phyloP scores from a whole-genome alignment of 2,329 filamentous ascomycete species.

The Acrocalymma vagum region DNA sequence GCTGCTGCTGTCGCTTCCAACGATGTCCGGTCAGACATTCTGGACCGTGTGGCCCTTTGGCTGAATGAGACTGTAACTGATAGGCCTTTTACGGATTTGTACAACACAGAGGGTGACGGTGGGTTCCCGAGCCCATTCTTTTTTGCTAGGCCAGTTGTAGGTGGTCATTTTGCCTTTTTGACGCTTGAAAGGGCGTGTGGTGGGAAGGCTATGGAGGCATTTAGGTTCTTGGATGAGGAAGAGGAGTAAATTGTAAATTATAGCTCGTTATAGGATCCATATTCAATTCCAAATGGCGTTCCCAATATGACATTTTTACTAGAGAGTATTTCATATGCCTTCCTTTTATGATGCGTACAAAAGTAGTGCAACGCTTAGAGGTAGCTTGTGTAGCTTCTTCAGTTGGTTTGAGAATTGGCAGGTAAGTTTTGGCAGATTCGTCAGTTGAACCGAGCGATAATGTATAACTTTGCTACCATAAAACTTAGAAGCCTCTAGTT shows the following conservation, averaged over 20 bases:
- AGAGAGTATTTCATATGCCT: no score
- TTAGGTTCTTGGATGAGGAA: slow-evolving; percentile 18
- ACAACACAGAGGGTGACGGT: slow-evolving; percentile 80
- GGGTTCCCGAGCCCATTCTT: slow-evolving; percentile 79
- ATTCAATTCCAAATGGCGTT: no score
- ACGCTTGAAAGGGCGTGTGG: slow-evolving; percentile 83
- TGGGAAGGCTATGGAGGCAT: slow-evolving; percentile 51
- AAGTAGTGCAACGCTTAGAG: no score
- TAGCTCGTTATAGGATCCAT: no score
- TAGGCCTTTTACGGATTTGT: slow-evolving; percentile 81
- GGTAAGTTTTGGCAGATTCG: no score
- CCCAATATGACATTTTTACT: no score
- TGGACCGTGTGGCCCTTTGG: slow-evolving; percentile 79
- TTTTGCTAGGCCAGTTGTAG: slow-evolving; percentile 83
- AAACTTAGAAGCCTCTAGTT: no score
- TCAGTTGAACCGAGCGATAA: no score
- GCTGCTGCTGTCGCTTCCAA: slow-evolving; percentile 79
- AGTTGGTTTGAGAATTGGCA: no score
- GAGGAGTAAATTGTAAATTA: background rate
- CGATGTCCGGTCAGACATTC: slow-evolving; percentile 73
- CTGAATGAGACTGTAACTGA: slow-evolving; percentile 83
- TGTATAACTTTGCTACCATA: no score
- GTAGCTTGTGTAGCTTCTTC: no score
- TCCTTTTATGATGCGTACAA: no score
- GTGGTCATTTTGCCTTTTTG: slow-evolving; percentile 85